phyloP scores from a whole-genome alignment of 1,284 basidiomycete species.

The Moniliella sp. region DNA sequence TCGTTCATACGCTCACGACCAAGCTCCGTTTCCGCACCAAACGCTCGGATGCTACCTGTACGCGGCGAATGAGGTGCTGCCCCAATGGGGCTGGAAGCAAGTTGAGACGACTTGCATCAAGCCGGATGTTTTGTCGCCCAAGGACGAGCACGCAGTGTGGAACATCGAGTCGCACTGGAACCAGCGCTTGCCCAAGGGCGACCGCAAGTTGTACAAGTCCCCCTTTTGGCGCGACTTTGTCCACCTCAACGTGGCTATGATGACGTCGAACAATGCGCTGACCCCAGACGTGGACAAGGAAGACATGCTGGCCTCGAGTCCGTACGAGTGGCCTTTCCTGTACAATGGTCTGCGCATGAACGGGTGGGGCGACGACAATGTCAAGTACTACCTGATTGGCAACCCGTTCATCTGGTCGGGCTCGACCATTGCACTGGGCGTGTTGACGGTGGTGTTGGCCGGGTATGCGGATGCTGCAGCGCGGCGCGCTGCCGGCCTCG shows the following conservation, averaged over 20 bases:
- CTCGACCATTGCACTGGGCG: slow-evolving; percentile 47
- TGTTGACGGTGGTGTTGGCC: slow-evolving; percentile 41
- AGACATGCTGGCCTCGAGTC: slow-evolving; percentile 77
- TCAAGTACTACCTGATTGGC: slow-evolving; percentile 82
- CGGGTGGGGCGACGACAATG: slow-evolving; percentile 67
- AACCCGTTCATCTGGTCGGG: slow-evolving; percentile 85
- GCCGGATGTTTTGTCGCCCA: slow-evolving; percentile 59
- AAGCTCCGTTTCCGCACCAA: slow-evolving; percentile 63
- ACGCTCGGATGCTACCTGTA: slow-evolving; percentile 49
- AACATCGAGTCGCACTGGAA: slow-evolving; percentile 96
- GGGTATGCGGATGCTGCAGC: slow-evolving; percentile 65
- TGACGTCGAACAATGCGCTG: slow-evolving; percentile 98
- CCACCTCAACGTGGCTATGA: slow-evolving; percentile 97
- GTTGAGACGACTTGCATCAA: slow-evolving; percentile 82
- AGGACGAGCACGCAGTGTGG: slow-evolving; percentile 77
- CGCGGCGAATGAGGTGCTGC: slow-evolving; percentile 67
- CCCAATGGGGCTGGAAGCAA: slow-evolving; percentile 99
- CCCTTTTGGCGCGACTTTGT: slow-evolving; percentile 91
- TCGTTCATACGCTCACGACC: slow-evolving; percentile 72
- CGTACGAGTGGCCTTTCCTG: slow-evolving; percentile 86
- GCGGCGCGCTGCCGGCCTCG: slow-evolving; percentile 66
- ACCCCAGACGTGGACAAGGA: slow-evolving; percentile 92
- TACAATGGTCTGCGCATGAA: slow-evolving; percentile 68
- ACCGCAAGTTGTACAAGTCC: slow-evolving; percentile 62
- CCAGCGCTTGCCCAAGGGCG: slow-evolving; percentile 61